Evolutionary conservation across 1,284 basidiomycete species (phyloP).

Genomic region (Trichosporon coremiiforme): DNA sequence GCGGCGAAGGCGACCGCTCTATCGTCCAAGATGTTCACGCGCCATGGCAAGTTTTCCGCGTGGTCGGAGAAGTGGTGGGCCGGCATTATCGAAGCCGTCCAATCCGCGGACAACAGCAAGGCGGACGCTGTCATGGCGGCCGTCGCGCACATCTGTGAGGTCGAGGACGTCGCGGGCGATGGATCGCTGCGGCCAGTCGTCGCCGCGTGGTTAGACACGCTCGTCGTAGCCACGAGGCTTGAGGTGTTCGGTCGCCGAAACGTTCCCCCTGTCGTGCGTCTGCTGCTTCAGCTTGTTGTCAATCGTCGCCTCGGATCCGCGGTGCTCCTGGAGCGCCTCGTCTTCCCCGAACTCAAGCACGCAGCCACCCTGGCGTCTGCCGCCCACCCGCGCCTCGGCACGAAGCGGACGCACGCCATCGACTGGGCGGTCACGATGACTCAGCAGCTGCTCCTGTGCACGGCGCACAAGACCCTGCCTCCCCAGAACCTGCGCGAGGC

Average conservation of each 20-base stretch:
- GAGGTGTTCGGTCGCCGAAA: constrained; percentile 37
- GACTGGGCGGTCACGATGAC: constrained; percentile 41
- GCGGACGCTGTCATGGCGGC: constrained; percentile 28
- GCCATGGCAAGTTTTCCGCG: constrained; percentile 40
- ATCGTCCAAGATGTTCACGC: constrained; percentile 38
- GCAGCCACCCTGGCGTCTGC: constrained; percentile 34
- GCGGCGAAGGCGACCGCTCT: constrained; percentile 31
- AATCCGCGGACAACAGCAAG: constrained; percentile 28
- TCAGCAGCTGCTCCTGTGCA: constrained; percentile 46
- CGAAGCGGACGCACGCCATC: constrained; percentile 38
- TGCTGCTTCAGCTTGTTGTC: constrained; percentile 44
- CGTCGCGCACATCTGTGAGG: constrained; percentile 37
- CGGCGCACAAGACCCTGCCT: constrained; percentile 38
- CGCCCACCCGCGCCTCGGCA: constrained; percentile 37
- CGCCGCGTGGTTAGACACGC: constrained; percentile 35
- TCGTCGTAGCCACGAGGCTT: constrained; percentile 27
- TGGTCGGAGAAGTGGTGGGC: constrained; percentile 47
- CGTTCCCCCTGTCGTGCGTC: constrained; percentile 28
- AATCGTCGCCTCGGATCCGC: constrained; percentile 38
- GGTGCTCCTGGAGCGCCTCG: constrained; percentile 39
- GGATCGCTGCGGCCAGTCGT: constrained; percentile 34
- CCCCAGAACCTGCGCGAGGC: constrained; percentile 45
- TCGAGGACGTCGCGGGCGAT: constrained; percentile 33
- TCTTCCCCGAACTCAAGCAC: constrained; percentile 46
- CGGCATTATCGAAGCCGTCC: constrained; percentile 37